A percentile compares a stretch with the other conserved stretches of the same genome.
Evolutionary conservation across 176 grass and related monocot species (phyloP).

Genomic region (Rhynchospora breviuscula): DNA sequence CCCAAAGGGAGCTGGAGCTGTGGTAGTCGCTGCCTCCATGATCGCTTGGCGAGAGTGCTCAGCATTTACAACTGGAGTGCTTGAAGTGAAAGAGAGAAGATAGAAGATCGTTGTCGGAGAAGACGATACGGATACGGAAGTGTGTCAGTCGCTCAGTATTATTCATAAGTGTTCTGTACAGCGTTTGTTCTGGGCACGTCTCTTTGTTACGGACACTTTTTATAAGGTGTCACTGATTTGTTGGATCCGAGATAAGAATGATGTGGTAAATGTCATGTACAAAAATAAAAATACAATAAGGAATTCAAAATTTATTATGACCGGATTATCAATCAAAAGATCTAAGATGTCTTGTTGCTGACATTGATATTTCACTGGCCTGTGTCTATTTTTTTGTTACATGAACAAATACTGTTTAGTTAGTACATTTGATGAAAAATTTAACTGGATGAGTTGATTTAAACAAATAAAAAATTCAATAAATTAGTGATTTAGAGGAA

Average conservation of each 20-base stretch:
- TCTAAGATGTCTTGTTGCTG: too few species aligned
- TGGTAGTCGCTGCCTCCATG: constrained; percentile 21
- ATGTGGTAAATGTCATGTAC: too few species aligned
- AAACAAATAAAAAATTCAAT: too few species aligned
- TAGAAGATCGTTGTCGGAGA: background rate
- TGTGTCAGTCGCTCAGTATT: background rate
- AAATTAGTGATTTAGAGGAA: too few species aligned
- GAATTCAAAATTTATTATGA: too few species aligned
- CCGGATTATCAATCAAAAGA: too few species aligned
- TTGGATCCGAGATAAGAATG: background rate
- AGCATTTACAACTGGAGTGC: constrained; percentile 8
- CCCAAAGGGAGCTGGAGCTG: background rate
- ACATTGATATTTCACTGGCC: too few species aligned
- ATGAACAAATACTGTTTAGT: too few species aligned
- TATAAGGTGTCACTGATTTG: background rate
- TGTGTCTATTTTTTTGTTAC: too few species aligned
- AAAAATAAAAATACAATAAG: too few species aligned
- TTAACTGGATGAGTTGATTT: too few species aligned
- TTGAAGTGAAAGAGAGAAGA: background rate
- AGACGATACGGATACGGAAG: background rate
- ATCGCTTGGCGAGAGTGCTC: constrained; percentile 19
- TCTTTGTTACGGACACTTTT: background rate
- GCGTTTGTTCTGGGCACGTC: background rate
- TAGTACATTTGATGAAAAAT: too few species aligned
- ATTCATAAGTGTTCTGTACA: background rate